Conservation (phyloP, 768 basidiomycete species). For the Psilocybe sp. region DNA sequence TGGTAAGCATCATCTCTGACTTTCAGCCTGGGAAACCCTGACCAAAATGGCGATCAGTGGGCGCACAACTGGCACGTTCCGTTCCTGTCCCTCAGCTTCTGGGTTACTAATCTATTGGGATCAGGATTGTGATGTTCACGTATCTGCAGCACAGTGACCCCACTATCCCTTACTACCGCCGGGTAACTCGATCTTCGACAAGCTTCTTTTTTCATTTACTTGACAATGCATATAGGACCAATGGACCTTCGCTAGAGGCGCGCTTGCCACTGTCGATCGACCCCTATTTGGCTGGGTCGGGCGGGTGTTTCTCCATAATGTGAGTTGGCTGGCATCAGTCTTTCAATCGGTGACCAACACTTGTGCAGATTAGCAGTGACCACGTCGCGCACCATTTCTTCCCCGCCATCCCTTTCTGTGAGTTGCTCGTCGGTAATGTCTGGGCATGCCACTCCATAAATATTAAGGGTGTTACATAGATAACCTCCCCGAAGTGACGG, state of each 20-base stretch:
- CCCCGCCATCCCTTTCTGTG: constrained; percentile 57
- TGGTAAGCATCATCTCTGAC: constrained; percentile 28
- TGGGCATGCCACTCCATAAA: neutral
- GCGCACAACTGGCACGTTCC: constrained; percentile 40
- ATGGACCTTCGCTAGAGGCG: constrained; percentile 63
- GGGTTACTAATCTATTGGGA: neutral
- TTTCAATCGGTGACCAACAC: neutral
- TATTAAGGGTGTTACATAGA: constrained; percentile 27
- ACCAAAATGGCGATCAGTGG: constrained; percentile 24
- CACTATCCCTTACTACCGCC: constrained; percentile 56
- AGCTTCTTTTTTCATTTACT: neutral
- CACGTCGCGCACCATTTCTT: constrained; percentile 65
- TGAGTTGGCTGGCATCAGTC: constrained; percentile 16
- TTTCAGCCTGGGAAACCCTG: neutral
- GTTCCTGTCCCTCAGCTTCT: neutral
- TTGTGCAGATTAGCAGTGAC: constrained; percentile 39
- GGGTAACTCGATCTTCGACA: constrained; percentile 16
- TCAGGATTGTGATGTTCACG: constrained; percentile 59
- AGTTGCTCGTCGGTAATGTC: constrained; percentile 17
- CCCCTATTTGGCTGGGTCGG: constrained; percentile 60
- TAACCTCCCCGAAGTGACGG: constrained; percentile 45
- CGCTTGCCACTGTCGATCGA: constrained; percentile 58
- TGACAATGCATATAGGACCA: constrained; percentile 27
- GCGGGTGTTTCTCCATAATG: constrained; percentile 54
- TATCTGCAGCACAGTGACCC: constrained; percentile 64